phyloP scores from a whole-genome alignment of 768 basidiomycete genomes.

The Strobilomyces confusus region DNA sequence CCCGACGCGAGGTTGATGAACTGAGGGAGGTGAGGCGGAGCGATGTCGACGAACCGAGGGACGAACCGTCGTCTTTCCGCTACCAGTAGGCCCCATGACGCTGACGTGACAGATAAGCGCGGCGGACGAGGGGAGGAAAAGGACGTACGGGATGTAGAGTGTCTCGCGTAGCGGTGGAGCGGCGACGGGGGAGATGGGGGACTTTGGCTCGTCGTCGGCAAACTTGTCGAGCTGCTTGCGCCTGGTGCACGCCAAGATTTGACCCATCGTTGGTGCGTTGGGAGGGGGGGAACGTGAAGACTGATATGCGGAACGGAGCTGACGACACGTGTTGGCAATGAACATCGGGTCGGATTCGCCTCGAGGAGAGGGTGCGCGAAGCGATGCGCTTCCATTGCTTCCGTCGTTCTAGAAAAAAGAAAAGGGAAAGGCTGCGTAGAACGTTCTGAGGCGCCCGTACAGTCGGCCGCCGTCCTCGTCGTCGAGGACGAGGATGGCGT shows the following conservation, averaged over 20 bases:
- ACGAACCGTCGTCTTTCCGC: constrained; percentile 34
- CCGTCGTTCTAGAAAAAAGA: neutral
- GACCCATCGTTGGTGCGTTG: constrained; percentile 27
- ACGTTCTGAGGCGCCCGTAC: too few relatives aligned
- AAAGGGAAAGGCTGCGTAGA: too few relatives aligned
- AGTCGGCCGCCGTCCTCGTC: too few relatives aligned
- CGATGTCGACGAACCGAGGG: neutral
- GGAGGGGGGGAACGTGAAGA: constrained; percentile 11
- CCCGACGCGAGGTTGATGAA: constrained; percentile 37
- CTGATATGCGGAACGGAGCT: constrained; percentile 24
- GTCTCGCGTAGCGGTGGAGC: constrained; percentile 21
- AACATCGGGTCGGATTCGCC: constrained; percentile 25
- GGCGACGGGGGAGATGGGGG: constrained; percentile 8
- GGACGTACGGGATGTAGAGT: constrained; percentile 27
- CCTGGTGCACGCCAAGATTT: constrained; percentile 23
- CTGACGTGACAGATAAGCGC: constrained; percentile 29
- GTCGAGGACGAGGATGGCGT: too few relatives aligned
- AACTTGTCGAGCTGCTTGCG: constrained; percentile 26
- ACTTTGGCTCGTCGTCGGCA: constrained; percentile 26
- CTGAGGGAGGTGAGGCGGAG: constrained; percentile 10
- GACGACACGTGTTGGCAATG: constrained; percentile 29
- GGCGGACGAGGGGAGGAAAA: neutral
- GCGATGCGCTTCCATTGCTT: constrained; percentile 20
- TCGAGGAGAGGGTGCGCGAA: constrained; percentile 27
- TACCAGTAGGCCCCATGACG: constrained; percentile 34